Conservation (phyloP, 345 rosid species). For the Salix caprea region DNA sequence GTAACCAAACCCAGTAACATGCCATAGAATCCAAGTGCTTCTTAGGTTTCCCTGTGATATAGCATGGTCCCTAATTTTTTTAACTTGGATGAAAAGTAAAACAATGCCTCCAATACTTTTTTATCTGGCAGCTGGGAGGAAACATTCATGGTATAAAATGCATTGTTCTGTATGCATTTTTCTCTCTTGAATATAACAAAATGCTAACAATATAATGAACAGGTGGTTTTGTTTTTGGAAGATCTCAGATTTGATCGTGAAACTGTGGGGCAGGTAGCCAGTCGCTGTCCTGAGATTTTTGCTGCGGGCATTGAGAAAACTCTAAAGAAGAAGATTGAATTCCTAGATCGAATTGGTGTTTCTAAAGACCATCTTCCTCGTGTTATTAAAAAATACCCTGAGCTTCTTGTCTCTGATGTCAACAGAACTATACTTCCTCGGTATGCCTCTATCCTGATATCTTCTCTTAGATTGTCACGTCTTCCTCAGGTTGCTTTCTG, state of each 20-base stretch:
- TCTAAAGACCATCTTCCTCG: slow-evolving; percentile 49
- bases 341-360: slow-evolving; percentile 58
- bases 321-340: slow-evolving; percentile 56
- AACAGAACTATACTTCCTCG: slow-evolving; percentile 63
- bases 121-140: not conserved
- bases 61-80: not conserved
- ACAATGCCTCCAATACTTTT: not conserved
- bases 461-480: too few species aligned
- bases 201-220: slow-evolving; percentile 14
- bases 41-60: not conserved
- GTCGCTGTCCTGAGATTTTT: slow-evolving; percentile 83
- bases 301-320: slow-evolving; percentile 58
- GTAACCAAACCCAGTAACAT: not conserved
- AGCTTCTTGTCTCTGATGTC: slow-evolving; percentile 63
- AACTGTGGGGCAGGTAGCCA: slow-evolving; percentile 50
- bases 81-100: not conserved
- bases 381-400: slow-evolving; percentile 78
- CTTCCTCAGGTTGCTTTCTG: too few species aligned
- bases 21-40: not conserved
- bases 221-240: slow-evolving; percentile 68
- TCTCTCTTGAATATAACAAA: not conserved
- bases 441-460: slow-evolving; percentile 26
- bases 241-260: slow-evolving; percentile 62
- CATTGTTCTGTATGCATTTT: not conserved
- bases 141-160: not conserved